These are phyloP conservation scores for Gautieria morchelliformis DNA, from an alignment of 768 basidiomycete genomes.

Conservation along the genomic window DNA sequence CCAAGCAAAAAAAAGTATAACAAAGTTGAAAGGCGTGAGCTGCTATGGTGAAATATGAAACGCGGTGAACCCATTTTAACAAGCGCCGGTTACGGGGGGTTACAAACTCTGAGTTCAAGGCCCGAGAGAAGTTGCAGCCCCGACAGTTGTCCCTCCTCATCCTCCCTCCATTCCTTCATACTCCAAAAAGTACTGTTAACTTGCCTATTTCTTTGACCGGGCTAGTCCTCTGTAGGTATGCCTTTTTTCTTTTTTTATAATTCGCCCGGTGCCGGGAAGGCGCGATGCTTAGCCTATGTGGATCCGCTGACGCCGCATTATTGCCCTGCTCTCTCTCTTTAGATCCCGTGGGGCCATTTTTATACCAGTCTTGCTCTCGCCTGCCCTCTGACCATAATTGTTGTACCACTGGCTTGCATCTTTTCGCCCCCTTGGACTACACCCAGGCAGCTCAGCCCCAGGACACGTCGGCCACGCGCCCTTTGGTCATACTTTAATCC, in stretches of 20 bases:
- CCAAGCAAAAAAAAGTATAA: not conserved
- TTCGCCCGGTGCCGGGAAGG: not conserved
- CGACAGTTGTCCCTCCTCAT: not conserved
- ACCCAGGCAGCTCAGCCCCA: not conserved
- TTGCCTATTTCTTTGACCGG: constrained; percentile 26
- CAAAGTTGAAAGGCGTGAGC: constrained; percentile 5
- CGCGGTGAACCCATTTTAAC: not conserved
- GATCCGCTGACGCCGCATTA: not conserved
- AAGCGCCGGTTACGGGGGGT: constrained; percentile 19
- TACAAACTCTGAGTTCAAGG: constrained; percentile 32
- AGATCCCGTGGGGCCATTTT: not conserved
- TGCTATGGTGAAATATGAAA: constrained; percentile 6
- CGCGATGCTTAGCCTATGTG: not conserved
- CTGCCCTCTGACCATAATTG: not conserved
- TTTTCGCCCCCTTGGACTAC: not conserved
- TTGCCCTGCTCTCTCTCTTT: not conserved
- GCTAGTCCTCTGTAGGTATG: constrained; percentile 2
- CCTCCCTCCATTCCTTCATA: not conserved
- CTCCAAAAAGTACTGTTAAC: constrained; percentile 12
- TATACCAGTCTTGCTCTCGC: not conserved
- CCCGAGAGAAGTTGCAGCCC: constrained; percentile 6
- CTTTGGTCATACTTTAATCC: constrained; percentile 17
- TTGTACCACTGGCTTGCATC: not conserved
- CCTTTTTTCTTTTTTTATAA: not conserved
- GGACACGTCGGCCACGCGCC: not conserved